Percentiles rank a stretch among this genome's conserved stretches.
Conservation (phyloP, 163 green algal species). For the Scenedesmus sp. region DNA sequence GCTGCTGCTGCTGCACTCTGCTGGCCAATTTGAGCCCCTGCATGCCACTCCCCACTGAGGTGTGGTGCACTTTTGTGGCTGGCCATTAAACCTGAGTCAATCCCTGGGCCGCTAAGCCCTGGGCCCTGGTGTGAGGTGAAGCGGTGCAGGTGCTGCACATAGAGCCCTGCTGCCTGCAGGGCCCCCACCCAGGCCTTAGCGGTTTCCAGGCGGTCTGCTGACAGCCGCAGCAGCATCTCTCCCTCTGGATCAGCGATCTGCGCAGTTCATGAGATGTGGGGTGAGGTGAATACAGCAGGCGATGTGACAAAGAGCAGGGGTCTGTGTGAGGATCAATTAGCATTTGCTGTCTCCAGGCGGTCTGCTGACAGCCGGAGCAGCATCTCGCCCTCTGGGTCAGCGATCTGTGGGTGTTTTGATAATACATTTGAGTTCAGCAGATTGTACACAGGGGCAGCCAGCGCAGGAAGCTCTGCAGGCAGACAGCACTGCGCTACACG, state of each 20-base stretch:
- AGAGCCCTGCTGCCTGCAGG: constrained; percentile 64
- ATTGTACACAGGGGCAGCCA: too few species aligned
- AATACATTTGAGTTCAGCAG: too few species aligned
- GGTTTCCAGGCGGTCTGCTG: constrained; percentile 53
- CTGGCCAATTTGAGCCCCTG: background rate
- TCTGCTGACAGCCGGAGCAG: constrained; percentile 70
- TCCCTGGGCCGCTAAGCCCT: background rate
- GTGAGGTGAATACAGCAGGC: background rate
- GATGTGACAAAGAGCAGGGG: too few species aligned
- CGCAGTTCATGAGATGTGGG: background rate
- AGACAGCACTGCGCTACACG: background rate
- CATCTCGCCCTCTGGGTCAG: constrained; percentile 3
- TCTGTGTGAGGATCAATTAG: background rate
- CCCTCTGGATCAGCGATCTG: background rate
- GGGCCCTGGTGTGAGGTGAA: background rate
- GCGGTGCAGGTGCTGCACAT: constrained; percentile 6
- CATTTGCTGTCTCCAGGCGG: constrained; percentile 50
- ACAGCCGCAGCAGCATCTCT: constrained; percentile 67
- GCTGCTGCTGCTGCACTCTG: background rate
- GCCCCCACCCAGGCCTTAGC: constrained; percentile 71
- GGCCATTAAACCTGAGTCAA: background rate
- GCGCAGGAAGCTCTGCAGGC: background rate
- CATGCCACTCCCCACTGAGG: background rate
- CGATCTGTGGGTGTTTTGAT: background rate
- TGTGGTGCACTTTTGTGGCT: background rate